These are phyloP conservation scores for Metschnikowia lachancei DNA, from an alignment of 805 yeast genomes.

Conservation along the genomic window DNA sequence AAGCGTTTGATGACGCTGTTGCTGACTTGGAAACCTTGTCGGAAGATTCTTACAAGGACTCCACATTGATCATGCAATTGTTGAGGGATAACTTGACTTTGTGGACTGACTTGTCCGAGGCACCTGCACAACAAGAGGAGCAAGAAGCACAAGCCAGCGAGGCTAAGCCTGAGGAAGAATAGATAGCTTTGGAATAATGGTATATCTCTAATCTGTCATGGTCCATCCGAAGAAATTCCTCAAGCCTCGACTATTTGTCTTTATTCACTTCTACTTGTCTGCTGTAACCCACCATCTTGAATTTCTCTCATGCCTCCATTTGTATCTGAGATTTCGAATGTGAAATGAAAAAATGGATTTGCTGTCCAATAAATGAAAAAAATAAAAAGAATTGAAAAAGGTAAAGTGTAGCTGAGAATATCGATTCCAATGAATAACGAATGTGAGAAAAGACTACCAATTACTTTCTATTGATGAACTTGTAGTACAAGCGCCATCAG, in stretches of 20 bases:
- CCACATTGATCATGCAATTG: conserved; percentile 98
- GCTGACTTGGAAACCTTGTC: conserved; percentile 97
- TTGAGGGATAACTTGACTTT: conserved; percentile 96
- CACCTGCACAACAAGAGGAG: conserved; percentile 47
- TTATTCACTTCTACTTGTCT: conserved; percentile 21
- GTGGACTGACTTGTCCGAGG: conserved; percentile 96
- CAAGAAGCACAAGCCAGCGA: conserved; percentile 24
- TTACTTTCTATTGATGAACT: too few species aligned
- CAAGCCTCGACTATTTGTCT: conserved; percentile 14
- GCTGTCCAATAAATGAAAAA: conserved; percentile 12
- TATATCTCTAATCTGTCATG: conserved; percentile 14
- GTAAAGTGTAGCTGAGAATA: neutral
- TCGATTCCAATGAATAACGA: neutral
- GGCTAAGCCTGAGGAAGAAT: conserved; percentile 29
- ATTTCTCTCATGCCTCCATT: conserved; percentile 6
- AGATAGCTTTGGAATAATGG: conserved; percentile 18
- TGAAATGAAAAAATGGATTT: conserved; percentile 7
- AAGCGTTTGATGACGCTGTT: conserved; percentile 98
- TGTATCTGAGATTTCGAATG: conserved; percentile 3
- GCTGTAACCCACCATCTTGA: conserved; percentile 16
- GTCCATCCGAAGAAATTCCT: conserved; percentile 10
- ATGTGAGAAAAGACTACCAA: neutral
- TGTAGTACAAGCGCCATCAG: too few species aligned
- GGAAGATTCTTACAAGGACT: conserved; percentile 97
- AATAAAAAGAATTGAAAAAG: conserved; percentile 1